Evolutionary conservation across 495 filamentous ascomycete species (phyloP).

Genomic region (Neurospora sp.): DNA sequence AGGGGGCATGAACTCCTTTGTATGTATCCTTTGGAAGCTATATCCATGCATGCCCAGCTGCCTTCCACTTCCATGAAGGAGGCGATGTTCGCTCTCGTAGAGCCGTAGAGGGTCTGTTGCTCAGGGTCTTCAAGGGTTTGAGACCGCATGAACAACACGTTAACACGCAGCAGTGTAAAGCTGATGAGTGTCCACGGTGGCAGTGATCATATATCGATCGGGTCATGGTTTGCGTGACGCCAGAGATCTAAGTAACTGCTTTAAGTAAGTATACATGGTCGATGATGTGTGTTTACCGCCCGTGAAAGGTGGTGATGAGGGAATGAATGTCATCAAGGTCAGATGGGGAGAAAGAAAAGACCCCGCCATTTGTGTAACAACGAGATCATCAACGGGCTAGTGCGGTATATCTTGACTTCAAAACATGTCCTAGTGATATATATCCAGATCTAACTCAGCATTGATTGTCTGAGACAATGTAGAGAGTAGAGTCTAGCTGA

Average conservation of each 20-base stretch:
- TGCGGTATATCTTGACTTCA: neutral
- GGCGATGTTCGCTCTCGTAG: too few relatives aligned
- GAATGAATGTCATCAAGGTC: too few relatives aligned
- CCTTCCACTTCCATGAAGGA: neutral
- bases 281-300: neutral
- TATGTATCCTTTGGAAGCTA: neutral
- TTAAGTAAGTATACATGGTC: too few relatives aligned
- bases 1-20: neutral
- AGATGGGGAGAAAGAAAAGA: too few relatives aligned
- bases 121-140: neutral
- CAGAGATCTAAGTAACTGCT: too few relatives aligned
- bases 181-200: neutral
- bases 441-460: neutral
- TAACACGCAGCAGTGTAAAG: neutral
- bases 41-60: neutral
- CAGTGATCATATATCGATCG: neutral
- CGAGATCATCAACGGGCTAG: neutral
- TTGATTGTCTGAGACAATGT: neutral
- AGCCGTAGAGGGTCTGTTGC: too few relatives aligned
- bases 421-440: neutral
- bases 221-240: too few relatives aligned
- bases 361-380: neutral
- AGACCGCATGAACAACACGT: neutral
- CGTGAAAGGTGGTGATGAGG: neutral
- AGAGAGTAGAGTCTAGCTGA: neutral